phyloP scores from a whole-genome alignment of 192 early-diverging fungal genomes.

The Gamsiella multidivaricata region DNA sequence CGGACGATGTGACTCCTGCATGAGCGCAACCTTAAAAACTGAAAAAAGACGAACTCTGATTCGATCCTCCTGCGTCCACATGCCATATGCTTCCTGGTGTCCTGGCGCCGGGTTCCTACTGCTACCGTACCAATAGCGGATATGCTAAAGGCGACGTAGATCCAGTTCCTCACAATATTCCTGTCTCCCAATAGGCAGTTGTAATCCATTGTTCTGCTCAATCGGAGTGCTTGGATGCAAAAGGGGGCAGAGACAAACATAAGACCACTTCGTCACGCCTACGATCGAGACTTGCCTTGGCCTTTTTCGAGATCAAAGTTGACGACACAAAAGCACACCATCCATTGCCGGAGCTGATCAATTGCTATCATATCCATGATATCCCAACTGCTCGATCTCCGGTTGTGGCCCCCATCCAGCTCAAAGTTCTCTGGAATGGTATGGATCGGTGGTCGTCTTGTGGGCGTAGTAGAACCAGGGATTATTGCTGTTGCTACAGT shows the following conservation, averaged over 20 bases:
- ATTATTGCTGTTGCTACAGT: neutral
- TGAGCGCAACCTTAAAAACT: conserved; percentile 16
- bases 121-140: too few species aligned
- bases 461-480: too few species aligned
- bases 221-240: too few species aligned
- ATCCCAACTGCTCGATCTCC: conserved; percentile 50
- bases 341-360: conserved; percentile 69
- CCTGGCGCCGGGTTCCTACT: too few species aligned
- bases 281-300: conserved; percentile 60
- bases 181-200: too few species aligned
- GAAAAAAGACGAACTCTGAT: neutral
- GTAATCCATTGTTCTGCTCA: too few species aligned
- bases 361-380: conserved; percentile 57
- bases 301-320: conserved; percentile 89
- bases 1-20: conserved; percentile 1
- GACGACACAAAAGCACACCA: conserved; percentile 78
- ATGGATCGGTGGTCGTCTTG: conserved; percentile 27
- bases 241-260: too few species aligned
- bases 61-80: too few species aligned
- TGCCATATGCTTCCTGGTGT: too few species aligned
- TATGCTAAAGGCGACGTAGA: too few species aligned
- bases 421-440: conserved; percentile 27
- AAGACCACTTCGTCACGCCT: too few species aligned
- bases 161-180: too few species aligned
- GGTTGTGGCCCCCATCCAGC: conserved; percentile 16